These are phyloP conservation scores for Akanthomyces muscarius DNA, from an alignment of 2,329 filamentous ascomycete genomes.

Conservation along the genomic window DNA sequence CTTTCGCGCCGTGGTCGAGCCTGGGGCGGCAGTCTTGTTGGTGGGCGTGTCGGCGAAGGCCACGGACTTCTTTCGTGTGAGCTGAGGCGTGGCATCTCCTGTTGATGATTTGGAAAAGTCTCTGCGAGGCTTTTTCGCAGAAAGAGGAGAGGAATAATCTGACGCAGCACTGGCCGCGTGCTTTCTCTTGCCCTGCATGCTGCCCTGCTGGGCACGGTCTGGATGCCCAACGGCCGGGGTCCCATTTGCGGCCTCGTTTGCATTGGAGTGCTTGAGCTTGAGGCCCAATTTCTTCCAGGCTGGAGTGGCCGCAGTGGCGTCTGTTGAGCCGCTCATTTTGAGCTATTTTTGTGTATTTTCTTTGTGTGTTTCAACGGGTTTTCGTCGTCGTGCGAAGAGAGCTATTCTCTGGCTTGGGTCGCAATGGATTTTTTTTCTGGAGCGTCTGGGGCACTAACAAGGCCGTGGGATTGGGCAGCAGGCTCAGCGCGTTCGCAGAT, in stretches of 20 bases:
- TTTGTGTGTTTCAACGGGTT: neutral
- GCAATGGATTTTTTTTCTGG: slow-evolving; percentile 15
- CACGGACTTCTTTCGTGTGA: slow-evolving; percentile 44
- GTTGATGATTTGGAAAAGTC: slow-evolving; percentile 5
- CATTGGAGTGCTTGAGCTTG: slow-evolving; percentile 47
- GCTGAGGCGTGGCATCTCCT: slow-evolving; percentile 22
- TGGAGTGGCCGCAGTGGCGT: slow-evolving; percentile 28
- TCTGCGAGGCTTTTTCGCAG: slow-evolving; percentile 18
- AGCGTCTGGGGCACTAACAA: slow-evolving; percentile 2
- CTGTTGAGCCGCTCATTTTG: slow-evolving; percentile 16
- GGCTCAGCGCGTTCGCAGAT: neutral
- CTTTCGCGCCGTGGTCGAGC: slow-evolving; percentile 25
- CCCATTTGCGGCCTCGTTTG: slow-evolving; percentile 10
- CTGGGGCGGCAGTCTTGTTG: slow-evolving; percentile 22
- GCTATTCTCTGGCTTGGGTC: neutral
- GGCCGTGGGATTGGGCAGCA: neutral
- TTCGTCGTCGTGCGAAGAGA: neutral
- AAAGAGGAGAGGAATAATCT: slow-evolving; percentile 15
- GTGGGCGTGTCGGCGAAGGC: slow-evolving; percentile 38
- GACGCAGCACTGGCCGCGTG: slow-evolving; percentile 10
- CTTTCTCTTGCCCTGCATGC: slow-evolving; percentile 18
- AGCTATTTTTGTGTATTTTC: neutral
- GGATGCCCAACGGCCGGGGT: slow-evolving; percentile 18
- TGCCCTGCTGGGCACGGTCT: slow-evolving; percentile 18
- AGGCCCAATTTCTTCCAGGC: slow-evolving; percentile 62